A percentile compares a stretch with the other conserved stretches of the same genome.
Conservation (phyloP, 768 basidiomycete genomes). For the Kwoniella botswanensis region DNA sequence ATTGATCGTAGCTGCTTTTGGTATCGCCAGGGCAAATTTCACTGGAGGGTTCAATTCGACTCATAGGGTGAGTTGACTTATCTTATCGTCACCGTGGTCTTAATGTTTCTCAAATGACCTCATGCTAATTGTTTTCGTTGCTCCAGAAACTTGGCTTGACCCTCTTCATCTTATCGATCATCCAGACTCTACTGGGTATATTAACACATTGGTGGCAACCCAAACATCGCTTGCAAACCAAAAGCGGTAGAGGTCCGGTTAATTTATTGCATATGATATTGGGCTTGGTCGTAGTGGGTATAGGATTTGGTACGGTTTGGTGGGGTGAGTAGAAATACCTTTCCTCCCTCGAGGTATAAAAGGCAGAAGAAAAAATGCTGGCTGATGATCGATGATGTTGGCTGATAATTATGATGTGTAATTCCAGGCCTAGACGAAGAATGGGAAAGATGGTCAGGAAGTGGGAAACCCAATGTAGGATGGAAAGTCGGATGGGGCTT, state of each 20-base stretch:
- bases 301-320: conserved; percentile 57
- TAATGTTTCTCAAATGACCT: background rate
- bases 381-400: too few relatives aligned
- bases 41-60: conserved; percentile 27
- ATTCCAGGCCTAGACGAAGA: conserved; percentile 58
- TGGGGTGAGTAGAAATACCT: conserved; percentile 43
- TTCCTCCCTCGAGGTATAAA: conserved; percentile 25
- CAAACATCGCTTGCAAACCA: conserved; percentile 13
- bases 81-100: background rate
- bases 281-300: conserved; percentile 64
- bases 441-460: conserved; percentile 64
- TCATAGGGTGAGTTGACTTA: conserved; percentile 25
- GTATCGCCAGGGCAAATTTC: conserved; percentile 15
- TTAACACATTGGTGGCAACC: conserved; percentile 26
- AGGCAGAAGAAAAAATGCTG: too few relatives aligned
- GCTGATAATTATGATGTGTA: conserved; percentile 51
- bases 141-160: conserved; percentile 62
- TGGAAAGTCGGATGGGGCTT: conserved; percentile 48
- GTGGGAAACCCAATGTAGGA: conserved; percentile 53
- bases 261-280: conserved; percentile 68
- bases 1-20: conserved; percentile 34
- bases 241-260: conserved; percentile 56
- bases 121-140: background rate
- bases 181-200: conserved; percentile 57
- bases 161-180: conserved; percentile 63